A percentile compares a stretch with the other conserved stretches of the same genome.
Evolutionary conservation across 371 early-diverging fungal genomes (phyloP).

Genomic region (Mortierella sp.): DNA sequence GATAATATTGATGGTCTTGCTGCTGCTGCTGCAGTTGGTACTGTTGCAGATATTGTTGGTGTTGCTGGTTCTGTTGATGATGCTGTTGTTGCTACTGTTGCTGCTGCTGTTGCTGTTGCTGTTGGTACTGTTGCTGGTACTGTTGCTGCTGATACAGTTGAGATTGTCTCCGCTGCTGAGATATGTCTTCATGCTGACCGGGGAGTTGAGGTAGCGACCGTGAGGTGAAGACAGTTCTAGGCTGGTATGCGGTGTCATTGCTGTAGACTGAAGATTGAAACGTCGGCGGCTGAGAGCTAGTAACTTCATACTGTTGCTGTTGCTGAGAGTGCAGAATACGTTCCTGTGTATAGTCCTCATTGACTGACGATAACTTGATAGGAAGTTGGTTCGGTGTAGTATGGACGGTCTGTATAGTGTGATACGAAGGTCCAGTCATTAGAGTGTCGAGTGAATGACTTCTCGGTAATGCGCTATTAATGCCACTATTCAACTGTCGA

Average conservation of each 20-base stretch:
- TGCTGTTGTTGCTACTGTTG: background rate
- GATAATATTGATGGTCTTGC: background rate
- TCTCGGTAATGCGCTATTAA: background rate
- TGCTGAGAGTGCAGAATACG: background rate
- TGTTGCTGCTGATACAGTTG: constrained; percentile 7
- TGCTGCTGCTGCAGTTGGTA: background rate
- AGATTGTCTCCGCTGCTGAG: background rate
- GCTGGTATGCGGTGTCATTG: background rate
- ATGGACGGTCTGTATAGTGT: constrained; percentile 11
- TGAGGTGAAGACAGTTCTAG: background rate
- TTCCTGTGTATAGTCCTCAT: background rate
- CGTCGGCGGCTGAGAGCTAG: background rate
- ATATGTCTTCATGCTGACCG: background rate
- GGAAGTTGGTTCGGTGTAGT: constrained; percentile 4
- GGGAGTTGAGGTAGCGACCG: constrained; percentile 10
- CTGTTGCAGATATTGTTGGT: constrained; percentile 1
- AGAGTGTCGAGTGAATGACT: background rate
- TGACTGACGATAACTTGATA: background rate
- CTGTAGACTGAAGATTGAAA: background rate
- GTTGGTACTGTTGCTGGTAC: constrained; percentile 21
- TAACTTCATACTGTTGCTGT: background rate
- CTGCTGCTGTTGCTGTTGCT: constrained; percentile 14
- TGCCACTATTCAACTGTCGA: background rate
- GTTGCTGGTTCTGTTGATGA: constrained; percentile 3
- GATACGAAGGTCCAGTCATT: background rate